Conservation (phyloP, 192 early-diverging fungal genomes). For the Phycomyces blakesleeanus region DNA sequence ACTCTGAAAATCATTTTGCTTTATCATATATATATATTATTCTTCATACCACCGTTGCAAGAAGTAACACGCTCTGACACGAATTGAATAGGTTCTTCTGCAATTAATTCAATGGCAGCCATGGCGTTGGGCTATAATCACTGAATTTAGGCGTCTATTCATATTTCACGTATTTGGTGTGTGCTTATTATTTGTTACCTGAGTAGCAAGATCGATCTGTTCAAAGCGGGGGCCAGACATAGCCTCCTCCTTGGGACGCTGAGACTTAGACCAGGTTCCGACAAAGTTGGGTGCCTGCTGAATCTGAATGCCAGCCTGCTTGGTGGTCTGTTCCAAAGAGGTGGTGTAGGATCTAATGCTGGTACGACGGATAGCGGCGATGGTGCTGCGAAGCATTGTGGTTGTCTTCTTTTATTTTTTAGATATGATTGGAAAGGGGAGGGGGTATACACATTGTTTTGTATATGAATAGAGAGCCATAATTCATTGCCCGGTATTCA, state of each 20-base stretch:
- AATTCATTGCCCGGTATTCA: too few relatives aligned
- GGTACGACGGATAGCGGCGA: not conserved
- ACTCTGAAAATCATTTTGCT: too few relatives aligned
- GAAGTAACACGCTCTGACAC: constrained; percentile 69
- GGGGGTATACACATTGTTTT: too few relatives aligned
- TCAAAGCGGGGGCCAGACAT: constrained; percentile 83
- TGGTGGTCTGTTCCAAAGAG: constrained; percentile 21
- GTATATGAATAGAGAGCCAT: too few relatives aligned
- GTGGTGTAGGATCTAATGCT: constrained; percentile 9
- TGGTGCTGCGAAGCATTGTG: constrained; percentile 11
- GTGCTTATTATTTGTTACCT: constrained; percentile 44
- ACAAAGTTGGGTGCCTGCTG: constrained; percentile 75
- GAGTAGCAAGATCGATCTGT: constrained; percentile 73
- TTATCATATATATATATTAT: not conserved
- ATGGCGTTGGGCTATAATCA: constrained; percentile 72
- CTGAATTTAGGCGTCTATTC: not conserved
- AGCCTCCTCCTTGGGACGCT: constrained; percentile 65
- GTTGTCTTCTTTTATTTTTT: too few relatives aligned
- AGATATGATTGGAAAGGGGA: too few relatives aligned
- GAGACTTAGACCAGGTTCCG: constrained; percentile 71
- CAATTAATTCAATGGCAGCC: constrained; percentile 90
- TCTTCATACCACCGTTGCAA: constrained; percentile 78
- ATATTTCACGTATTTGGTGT: not conserved
- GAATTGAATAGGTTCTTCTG: constrained; percentile 79
- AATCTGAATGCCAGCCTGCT: constrained; percentile 10